phyloP scores from a whole-genome alignment of 2,329 filamentous ascomycete species.

The Grosmannia clavigera region DNA sequence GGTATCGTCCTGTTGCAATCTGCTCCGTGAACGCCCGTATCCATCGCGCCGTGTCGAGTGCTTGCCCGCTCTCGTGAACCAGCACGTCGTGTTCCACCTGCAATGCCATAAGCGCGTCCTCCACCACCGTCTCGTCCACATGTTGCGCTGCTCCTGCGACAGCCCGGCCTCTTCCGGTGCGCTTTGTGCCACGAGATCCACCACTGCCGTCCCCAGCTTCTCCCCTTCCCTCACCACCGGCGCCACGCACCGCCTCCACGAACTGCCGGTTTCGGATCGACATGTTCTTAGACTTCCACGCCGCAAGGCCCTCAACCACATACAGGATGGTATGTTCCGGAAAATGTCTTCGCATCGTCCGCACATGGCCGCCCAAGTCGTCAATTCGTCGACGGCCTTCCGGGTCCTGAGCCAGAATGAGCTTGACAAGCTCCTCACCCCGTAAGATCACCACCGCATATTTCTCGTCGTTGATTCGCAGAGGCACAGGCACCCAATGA shows the following conservation, averaged over 20 bases:
- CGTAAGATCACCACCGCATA: conserved; percentile 50
- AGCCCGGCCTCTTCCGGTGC: conserved; percentile 3
- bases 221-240: neutral
- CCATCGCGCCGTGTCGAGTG: conserved; percentile 59
- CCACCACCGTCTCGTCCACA: conserved; percentile 55
- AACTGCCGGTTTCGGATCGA: conserved; percentile 57
- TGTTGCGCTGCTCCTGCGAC: conserved; percentile 18
- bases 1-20: conserved; percentile 64
- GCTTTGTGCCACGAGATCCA: neutral
- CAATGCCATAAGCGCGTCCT: conserved; percentile 57
- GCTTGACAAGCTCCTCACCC: conserved; percentile 53
- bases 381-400: neutral
- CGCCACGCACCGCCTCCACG: conserved; percentile 45
- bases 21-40: conserved; percentile 65
- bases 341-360: conserved; percentile 40
- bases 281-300: conserved; percentile 57
- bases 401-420: conserved; percentile 29
- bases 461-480: conserved; percentile 40
- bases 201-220: conserved; percentile 9
- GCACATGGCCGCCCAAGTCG: conserved; percentile 44
- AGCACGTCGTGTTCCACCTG: conserved; percentile 54
- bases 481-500: conserved; percentile 51
- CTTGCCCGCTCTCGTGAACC: conserved; percentile 53
- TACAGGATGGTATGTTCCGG: conserved; percentile 47
- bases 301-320: conserved; percentile 54